phyloP scores from a whole-genome alignment of 768 basidiomycete genomes.

The Epithele typhae region DNA sequence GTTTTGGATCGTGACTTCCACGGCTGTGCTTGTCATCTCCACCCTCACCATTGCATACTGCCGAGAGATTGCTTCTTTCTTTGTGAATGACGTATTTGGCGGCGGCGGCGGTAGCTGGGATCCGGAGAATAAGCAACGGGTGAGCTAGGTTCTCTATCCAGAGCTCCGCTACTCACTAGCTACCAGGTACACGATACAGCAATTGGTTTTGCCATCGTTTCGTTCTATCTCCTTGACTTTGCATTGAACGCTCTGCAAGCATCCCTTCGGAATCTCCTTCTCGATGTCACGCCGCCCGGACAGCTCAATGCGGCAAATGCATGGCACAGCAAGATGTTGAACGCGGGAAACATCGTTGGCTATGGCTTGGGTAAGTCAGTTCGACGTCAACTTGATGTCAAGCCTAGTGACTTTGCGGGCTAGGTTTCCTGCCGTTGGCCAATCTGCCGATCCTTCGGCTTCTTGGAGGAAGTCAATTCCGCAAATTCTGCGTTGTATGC shows the following conservation, averaged over 20 bases:
- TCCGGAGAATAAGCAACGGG: conserved; percentile 60
- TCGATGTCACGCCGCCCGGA: conserved; percentile 84
- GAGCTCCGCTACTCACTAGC: not conserved
- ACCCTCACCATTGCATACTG: conserved; percentile 85
- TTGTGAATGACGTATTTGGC: conserved; percentile 75
- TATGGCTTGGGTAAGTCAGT: conserved; percentile 74
- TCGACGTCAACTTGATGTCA: not conserved
- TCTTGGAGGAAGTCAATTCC: conserved; percentile 89
- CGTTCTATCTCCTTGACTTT: conserved; percentile 95
- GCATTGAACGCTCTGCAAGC: conserved; percentile 96
- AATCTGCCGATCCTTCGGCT: conserved; percentile 71
- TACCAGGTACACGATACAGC: conserved; percentile 61
- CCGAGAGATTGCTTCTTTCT: conserved; percentile 58
- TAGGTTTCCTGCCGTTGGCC: conserved; percentile 86
- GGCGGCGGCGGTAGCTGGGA: conserved; percentile 86
- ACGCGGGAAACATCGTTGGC: conserved; percentile 95
- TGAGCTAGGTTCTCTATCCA: conserved; percentile 33
- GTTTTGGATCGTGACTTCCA: conserved; percentile 91
- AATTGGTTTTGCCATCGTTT: conserved; percentile 81
- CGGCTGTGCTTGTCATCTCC: conserved; percentile 71
- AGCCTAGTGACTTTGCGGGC: no score
- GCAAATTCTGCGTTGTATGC: conserved; percentile 90
- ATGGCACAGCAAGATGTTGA: conserved; percentile 95
- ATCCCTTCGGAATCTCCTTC: conserved; percentile 86
- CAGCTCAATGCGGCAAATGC: conserved; percentile 95